Conservation (phyloP, 495 filamentous ascomycete species). For the Aspergillus campestris region DNA sequence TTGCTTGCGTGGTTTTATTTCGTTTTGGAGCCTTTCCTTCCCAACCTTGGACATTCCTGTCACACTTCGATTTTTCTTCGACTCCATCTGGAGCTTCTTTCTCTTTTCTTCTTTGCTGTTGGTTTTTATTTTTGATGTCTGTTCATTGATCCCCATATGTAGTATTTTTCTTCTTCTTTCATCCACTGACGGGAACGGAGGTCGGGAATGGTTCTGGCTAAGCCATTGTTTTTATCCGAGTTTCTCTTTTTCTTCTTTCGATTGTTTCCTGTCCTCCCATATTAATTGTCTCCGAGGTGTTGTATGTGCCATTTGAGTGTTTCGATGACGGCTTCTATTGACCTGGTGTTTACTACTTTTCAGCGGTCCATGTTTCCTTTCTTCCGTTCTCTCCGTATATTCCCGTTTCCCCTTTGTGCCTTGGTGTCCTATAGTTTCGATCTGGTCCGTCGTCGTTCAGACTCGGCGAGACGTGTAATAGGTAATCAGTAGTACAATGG, state of each 20-base stretch:
- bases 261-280: slow-evolving; percentile 17
- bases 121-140: slow-evolving; percentile 21
- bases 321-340: slow-evolving; percentile 10
- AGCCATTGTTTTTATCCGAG: slow-evolving; percentile 24
- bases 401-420: slow-evolving; percentile 2
- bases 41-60: not conserved
- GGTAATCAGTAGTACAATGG: slow-evolving; percentile 3
- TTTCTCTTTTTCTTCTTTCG: slow-evolving; percentile 17
- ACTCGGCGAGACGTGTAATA: slow-evolving; percentile 1
- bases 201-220: slow-evolving; percentile 28
- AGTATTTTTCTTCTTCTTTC: slow-evolving; percentile 18
- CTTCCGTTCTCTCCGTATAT: slow-evolving; percentile 11
- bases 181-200: slow-evolving; percentile 18
- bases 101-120: slow-evolving; percentile 24
- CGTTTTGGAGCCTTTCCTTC: too few relatives aligned
- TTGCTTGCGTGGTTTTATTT: too few relatives aligned
- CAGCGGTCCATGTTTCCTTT: slow-evolving; percentile 22
- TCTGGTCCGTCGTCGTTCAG: not conserved
- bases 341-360: slow-evolving; percentile 18
- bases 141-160: slow-evolving; percentile 32
- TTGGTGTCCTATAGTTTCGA: not conserved
- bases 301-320: slow-evolving; percentile 22
- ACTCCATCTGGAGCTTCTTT: slow-evolving; percentile 19
- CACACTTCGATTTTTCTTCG: slow-evolving; percentile 5
- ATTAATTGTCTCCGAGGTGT: slow-evolving; percentile 18